A percentile compares a stretch with the other conserved stretches of the same genome.
Conservation (phyloP, 495 filamentous ascomycete species). For the Jackrogersella multiformis region DNA sequence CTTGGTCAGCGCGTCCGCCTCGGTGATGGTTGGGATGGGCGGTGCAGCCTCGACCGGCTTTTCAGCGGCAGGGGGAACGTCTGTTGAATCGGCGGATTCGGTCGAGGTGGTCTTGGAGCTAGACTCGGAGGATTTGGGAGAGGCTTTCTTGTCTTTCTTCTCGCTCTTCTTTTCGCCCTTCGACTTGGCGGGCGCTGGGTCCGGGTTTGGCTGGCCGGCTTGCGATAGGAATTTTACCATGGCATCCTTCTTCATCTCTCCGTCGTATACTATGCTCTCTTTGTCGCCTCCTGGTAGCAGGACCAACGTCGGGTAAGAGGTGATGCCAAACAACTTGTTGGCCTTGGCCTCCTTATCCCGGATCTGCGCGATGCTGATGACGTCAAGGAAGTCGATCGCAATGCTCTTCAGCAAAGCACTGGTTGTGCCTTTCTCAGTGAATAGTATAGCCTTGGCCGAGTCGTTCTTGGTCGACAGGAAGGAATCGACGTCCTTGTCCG, state of each 20-base stretch:
- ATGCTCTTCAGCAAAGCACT: conserved; percentile 83
- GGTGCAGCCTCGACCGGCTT: conserved; percentile 60
- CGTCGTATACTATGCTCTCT: conserved; percentile 77
- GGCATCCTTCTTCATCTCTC: conserved; percentile 84
- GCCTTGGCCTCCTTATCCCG: conserved; percentile 81
- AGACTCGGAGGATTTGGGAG: conserved; percentile 53
- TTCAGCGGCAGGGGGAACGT: conserved; percentile 55
- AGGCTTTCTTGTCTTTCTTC: conserved; percentile 62
- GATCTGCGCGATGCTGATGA: conserved; percentile 83
- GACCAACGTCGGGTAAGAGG: conserved; percentile 80
- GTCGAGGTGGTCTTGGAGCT: conserved; percentile 52
- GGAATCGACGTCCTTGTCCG: conserved; percentile 78
- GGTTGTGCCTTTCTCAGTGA: conserved; percentile 92
- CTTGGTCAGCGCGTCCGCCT: conserved; percentile 67
- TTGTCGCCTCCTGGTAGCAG: conserved; percentile 78
- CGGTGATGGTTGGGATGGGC: conserved; percentile 62
- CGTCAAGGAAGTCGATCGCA: conserved; percentile 90
- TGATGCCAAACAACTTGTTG: conserved; percentile 77
- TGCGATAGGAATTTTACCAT: conserved; percentile 87
- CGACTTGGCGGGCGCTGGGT: conserved; percentile 66
- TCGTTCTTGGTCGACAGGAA: conserved; percentile 80
- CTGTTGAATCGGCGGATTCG: conserved; percentile 52
- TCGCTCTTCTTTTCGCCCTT: conserved; percentile 63
- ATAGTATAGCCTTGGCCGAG: conserved; percentile 85
- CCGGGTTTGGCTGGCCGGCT: conserved; percentile 75